Evolutionary conservation across 805 yeast genomes (phyloP).

Genomic region (Debaryomyces tyrocola): DNA sequence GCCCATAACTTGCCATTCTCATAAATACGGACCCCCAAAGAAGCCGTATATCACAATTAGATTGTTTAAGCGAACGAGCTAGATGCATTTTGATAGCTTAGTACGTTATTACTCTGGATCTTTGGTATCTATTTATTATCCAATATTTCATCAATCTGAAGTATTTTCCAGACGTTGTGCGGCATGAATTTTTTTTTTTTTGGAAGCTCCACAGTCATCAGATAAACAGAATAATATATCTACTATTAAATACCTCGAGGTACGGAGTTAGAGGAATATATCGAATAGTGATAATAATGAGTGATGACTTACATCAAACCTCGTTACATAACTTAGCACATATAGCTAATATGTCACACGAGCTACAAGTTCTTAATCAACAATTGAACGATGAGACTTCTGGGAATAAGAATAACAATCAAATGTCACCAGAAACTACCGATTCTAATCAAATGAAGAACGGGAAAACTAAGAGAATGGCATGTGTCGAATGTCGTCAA

Average conservation of each 20-base stretch:
- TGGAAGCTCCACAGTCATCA: background rate
- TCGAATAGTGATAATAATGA: conserved; percentile 8
- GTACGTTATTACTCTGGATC: background rate
- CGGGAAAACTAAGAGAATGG: conserved; percentile 56
- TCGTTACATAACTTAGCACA: conserved; percentile 43
- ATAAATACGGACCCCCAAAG: conserved; percentile 70
- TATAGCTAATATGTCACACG: conserved; percentile 46
- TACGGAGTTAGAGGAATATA: too few relatives aligned
- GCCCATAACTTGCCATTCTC: conserved; percentile 72
- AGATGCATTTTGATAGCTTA: conserved; percentile 27
- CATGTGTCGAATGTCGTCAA: conserved; percentile 95
- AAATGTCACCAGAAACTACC: background rate
- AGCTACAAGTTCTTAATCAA: conserved; percentile 30
- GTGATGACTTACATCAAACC: conserved; percentile 18
- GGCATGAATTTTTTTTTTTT: background rate
- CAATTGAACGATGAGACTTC: conserved; percentile 15
- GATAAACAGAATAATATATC: background rate
- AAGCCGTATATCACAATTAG: conserved; percentile 55
- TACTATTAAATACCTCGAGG: too few relatives aligned
- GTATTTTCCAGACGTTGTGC: background rate
- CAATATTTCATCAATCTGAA: background rate
- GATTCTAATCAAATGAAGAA: conserved; percentile 9
- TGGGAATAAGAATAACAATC: background rate
- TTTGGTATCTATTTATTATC: background rate
- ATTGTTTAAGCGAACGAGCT: conserved; percentile 31